A percentile compares a stretch with the other conserved stretches of the same genome.
These are phyloP conservation scores for Eutypella sp. DNA, from an alignment of 2,329 filamentous ascomycete species.

Conservation along the genomic window DNA sequence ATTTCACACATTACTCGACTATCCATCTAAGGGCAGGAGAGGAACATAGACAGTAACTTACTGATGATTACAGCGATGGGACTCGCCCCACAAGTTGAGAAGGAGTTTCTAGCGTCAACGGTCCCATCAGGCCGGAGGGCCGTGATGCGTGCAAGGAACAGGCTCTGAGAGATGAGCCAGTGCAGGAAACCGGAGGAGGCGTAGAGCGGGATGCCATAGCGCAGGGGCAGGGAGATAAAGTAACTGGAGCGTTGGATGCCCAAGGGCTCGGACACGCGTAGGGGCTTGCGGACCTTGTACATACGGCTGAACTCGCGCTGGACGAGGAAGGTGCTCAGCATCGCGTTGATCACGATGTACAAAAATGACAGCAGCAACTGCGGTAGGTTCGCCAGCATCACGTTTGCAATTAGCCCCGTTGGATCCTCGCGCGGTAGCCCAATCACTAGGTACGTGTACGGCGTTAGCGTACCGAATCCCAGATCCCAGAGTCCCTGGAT, in stretches of 20 bases:
- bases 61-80: constrained; percentile 22
- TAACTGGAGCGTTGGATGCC: constrained; percentile 38
- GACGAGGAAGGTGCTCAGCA: constrained; percentile 41
- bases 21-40: background rate
- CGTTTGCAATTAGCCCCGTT: constrained; percentile 24
- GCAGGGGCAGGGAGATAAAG: constrained; percentile 39
- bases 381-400: constrained; percentile 40
- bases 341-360: constrained; percentile 39
- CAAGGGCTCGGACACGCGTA: constrained; percentile 37
- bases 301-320: constrained; percentile 42
- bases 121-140: constrained; percentile 18
- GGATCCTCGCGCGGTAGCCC: constrained; percentile 22
- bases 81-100: constrained; percentile 27
- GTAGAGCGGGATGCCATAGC: constrained; percentile 37
- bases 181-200: constrained; percentile 33
- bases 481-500: constrained; percentile 20
- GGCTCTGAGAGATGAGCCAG: constrained; percentile 43
- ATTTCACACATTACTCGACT: background rate
- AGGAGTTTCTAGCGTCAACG: constrained; percentile 20
- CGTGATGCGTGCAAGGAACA: constrained; percentile 37
- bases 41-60: constrained; percentile 7
- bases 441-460: constrained; percentile 22
- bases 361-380: constrained; percentile 42
- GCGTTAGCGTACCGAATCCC: constrained; percentile 24
- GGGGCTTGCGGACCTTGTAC: constrained; percentile 26